These are phyloP conservation scores for Zygosaccharomyces pseudorouxii DNA, from an alignment of 805 yeast genomes.

Conservation along the genomic window DNA sequence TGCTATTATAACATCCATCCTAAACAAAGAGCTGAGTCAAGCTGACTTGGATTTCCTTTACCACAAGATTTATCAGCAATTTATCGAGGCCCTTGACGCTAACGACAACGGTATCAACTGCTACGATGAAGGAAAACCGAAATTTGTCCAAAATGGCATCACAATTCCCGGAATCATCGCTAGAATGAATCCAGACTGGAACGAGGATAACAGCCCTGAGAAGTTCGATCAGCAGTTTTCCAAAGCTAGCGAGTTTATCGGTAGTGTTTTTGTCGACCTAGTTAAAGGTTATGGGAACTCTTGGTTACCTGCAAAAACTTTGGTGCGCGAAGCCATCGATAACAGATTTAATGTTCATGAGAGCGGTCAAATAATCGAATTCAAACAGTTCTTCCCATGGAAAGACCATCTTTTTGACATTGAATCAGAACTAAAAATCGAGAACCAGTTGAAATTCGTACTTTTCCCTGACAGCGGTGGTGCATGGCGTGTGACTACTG, in stretches of 20 bases:
- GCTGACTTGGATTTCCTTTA: slow-evolving; percentile 60
- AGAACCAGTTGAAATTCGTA: slow-evolving; percentile 64
- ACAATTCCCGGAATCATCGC: slow-evolving; percentile 75
- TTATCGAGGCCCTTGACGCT: slow-evolving; percentile 90
- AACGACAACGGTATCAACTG: slow-evolving; percentile 89
- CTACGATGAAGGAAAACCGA: slow-evolving; percentile 52
- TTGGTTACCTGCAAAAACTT: slow-evolving; percentile 85
- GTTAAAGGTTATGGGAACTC: slow-evolving; percentile 71
- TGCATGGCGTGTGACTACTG: slow-evolving; percentile 87
- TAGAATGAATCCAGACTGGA: slow-evolving; percentile 83
- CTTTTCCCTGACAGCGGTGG: slow-evolving; percentile 70
- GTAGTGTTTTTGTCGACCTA: slow-evolving; percentile 63
- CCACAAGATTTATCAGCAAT: slow-evolving; percentile 74
- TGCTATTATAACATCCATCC: slow-evolving; percentile 50
- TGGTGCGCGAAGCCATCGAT: slow-evolving; percentile 68
- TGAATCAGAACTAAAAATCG: slow-evolving; percentile 55
- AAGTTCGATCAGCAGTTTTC: slow-evolving; percentile 62
- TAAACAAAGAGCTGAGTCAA: slow-evolving; percentile 35
- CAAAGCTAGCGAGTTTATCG: slow-evolving; percentile 78
- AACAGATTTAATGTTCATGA: slow-evolving; percentile 53
- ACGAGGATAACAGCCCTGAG: slow-evolving; percentile 58
- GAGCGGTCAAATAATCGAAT: slow-evolving; percentile 68
- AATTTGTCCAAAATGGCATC: slow-evolving; percentile 68
- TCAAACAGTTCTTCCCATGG: slow-evolving; percentile 88
- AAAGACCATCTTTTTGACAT: slow-evolving; percentile 80